Evolutionary conservation across 345 rosid species (phyloP).

Genomic region (Eucalyptus tenuipes): DNA sequence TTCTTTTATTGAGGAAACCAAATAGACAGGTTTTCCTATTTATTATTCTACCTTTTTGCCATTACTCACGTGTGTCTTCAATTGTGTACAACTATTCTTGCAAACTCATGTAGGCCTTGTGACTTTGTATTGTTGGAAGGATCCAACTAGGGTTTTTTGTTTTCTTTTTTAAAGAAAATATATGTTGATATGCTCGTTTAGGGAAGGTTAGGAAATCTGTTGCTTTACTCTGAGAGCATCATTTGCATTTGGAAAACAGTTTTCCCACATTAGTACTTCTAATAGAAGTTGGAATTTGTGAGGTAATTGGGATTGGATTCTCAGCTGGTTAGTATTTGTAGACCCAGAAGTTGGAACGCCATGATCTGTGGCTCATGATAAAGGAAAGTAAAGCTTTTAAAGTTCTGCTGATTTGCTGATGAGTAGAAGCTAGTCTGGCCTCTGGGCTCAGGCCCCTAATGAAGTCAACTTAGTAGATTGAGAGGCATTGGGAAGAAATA

Average conservation of each 20-base stretch:
- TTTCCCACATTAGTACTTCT: not conserved
- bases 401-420: not conserved
- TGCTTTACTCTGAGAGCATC: not conserved
- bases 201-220: not conserved
- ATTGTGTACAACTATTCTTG: not conserved
- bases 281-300: not conserved
- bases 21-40: not conserved
- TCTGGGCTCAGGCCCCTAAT: not conserved
- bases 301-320: not conserved
- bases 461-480: not conserved
- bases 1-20: not conserved
- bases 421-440: not conserved
- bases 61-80: not conserved
- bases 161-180: not conserved
- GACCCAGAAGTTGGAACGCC: not conserved
- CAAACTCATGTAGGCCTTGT: not conserved
- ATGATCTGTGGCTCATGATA: not conserved
- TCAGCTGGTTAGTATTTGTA: not conserved
- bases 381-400: not conserved
- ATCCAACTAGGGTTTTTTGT: not conserved
- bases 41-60: not conserved
- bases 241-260: not conserved
- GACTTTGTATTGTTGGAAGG: not conserved
- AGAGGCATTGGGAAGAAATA: not conserved
- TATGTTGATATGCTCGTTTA: not conserved